These are phyloP conservation scores for Ogataea nonfermentans DNA, from an alignment of 805 yeast species.

Conservation along the genomic window DNA sequence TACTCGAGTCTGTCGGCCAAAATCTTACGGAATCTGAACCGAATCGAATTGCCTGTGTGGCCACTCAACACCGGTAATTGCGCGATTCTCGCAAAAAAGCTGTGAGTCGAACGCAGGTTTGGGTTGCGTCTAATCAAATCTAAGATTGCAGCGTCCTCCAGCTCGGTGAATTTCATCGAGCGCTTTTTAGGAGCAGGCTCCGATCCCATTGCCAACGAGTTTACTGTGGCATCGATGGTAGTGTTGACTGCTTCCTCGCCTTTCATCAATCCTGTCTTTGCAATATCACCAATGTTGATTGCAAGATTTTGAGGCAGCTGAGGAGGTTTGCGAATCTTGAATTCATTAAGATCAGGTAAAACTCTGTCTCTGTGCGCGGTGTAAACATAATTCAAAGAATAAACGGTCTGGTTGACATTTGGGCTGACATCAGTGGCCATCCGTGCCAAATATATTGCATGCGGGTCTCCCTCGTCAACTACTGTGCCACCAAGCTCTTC, in stretches of 20 bases:
- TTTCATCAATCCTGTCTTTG: conserved; percentile 10
- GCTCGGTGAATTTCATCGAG: conserved; percentile 51
- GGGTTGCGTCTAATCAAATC: conserved; percentile 71
- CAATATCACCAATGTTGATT: conserved; percentile 27
- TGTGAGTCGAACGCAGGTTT: conserved; percentile 63
- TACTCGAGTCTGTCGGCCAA: conserved; percentile 41
- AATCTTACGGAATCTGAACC: conserved; percentile 56
- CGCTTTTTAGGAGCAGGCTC: conserved; percentile 36
- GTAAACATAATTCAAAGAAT: conserved; percentile 25
- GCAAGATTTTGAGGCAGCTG: conserved; percentile 23
- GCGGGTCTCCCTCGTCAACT: conserved; percentile 6
- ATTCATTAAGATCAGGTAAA: conserved; percentile 19
- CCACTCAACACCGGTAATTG: conserved; percentile 45
- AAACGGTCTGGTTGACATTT: conserved; percentile 18
- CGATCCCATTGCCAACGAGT: conserved; percentile 2
- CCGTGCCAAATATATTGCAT: conserved; percentile 20
- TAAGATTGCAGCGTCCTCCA: conserved; percentile 64
- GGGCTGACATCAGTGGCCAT: conserved; percentile 17
- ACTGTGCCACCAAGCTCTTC: conserved; percentile 26
- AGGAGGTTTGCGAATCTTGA: conserved; percentile 24
- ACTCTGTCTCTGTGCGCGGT: conserved; percentile 20
- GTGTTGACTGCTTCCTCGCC: conserved; percentile 1
- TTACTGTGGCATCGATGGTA: conserved; percentile 8
- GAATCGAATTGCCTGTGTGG: conserved; percentile 75
- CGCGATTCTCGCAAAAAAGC: conserved; percentile 62